These are phyloP conservation scores for Cordyceps fumosorosea DNA, from an alignment of 2,329 filamentous ascomycete species.

Conservation along the genomic window DNA sequence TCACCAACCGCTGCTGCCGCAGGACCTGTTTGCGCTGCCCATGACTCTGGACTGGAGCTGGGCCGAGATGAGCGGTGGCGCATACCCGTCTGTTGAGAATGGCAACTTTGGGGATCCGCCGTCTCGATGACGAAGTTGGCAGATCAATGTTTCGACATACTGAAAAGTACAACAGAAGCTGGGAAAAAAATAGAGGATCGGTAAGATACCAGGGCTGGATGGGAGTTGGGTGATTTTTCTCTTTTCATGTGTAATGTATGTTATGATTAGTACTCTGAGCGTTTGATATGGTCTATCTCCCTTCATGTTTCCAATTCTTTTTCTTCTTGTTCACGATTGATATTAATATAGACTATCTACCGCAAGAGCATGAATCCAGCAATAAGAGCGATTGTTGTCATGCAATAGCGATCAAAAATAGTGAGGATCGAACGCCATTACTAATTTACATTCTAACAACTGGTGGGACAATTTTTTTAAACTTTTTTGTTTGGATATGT, in stretches of 20 bases:
- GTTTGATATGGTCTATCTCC: not conserved
- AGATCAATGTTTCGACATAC: not conserved
- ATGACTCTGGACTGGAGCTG: slow-evolving; percentile 92
- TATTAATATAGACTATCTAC: not conserved
- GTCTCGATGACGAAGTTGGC: not conserved
- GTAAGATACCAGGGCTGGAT: not conserved
- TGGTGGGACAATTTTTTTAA: not conserved
- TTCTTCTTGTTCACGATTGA: not conserved
- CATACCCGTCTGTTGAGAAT: slow-evolving; percentile 58
- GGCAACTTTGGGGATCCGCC: slow-evolving; percentile 39
- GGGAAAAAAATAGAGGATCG: not conserved
- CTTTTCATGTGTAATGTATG: not conserved
- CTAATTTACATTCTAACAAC: not conserved
- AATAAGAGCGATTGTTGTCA: too few relatives aligned
- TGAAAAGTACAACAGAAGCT: slow-evolving; percentile 14
- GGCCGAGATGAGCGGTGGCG: slow-evolving; percentile 61
- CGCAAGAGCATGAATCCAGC: not conserved
- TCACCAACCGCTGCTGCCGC: slow-evolving; percentile 82
- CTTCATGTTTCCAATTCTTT: not conserved
- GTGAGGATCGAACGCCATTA: too few relatives aligned
- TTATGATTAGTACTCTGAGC: not conserved
- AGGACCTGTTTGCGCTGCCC: slow-evolving; percentile 91
- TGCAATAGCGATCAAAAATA: too few relatives aligned
- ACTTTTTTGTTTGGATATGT: not conserved
- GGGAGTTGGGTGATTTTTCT: not conserved